phyloP scores from a whole-genome alignment of 2,329 filamentous ascomycete genomes.

The Didymella sp. region DNA sequence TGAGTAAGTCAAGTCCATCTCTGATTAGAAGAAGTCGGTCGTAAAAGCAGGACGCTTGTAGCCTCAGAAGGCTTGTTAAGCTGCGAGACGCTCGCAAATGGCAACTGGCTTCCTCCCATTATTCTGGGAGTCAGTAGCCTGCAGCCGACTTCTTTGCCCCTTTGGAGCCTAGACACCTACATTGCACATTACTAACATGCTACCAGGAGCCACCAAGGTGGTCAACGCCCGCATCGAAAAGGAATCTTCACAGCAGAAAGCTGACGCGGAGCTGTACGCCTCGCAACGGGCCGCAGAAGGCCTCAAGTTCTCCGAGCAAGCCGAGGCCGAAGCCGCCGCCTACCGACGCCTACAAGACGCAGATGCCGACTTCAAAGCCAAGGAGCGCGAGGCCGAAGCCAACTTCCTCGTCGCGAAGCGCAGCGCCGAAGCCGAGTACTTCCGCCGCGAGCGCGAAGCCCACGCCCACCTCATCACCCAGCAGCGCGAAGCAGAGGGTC shows the following conservation, averaged over 20 bases:
- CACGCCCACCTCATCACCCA: constrained; percentile 66
- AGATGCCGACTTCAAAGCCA: constrained; percentile 53
- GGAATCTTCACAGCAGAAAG: constrained; percentile 72
- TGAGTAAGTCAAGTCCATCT: too few relatives aligned
- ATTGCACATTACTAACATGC: too few relatives aligned
- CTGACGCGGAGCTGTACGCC: constrained; percentile 63
- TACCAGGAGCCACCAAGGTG: constrained; percentile 70
- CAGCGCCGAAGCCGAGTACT: constrained; percentile 51
- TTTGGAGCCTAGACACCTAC: too few relatives aligned
- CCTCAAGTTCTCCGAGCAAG: constrained; percentile 66
- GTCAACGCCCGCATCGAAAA: constrained; percentile 75
- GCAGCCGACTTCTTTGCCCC: too few relatives aligned
- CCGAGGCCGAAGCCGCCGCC: constrained; percentile 62
- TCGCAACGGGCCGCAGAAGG: constrained; percentile 60
- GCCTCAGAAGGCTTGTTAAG: too few relatives aligned
- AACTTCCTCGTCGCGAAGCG: constrained; percentile 57
- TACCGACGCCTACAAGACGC: constrained; percentile 52
- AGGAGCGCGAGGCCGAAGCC: constrained; percentile 56
- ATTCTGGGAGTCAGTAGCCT: too few relatives aligned
- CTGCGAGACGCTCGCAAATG: too few relatives aligned
- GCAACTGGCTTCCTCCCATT: too few relatives aligned
- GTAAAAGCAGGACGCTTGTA: too few relatives aligned
- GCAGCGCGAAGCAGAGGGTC: constrained; percentile 78
- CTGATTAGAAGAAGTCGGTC: too few relatives aligned
- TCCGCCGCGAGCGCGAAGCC: constrained; percentile 59